Base-by-base conservation (phyloP, 1,284 basidiomycete species). In the Leccinum huronense region DNA sequence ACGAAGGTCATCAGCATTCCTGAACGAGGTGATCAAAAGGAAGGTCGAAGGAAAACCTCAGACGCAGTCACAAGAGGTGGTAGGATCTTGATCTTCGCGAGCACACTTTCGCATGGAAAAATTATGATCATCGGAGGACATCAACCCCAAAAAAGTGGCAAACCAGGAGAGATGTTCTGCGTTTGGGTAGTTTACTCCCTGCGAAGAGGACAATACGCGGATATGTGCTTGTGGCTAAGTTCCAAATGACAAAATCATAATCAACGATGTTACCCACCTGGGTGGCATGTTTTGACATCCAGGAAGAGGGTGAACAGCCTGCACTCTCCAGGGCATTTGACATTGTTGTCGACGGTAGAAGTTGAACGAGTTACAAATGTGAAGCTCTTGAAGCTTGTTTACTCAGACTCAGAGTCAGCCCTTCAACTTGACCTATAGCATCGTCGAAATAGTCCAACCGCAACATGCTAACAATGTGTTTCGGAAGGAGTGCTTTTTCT, bases 31-130 rank as follows among this genome's bases (percentile, higher is more conserved):
- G n/a, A 38, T 38, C 0, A n/a, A 10, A 60, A 59, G 4, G 36
- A 60, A 58, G 4, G 36, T 30, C 31, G 45, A 38, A 58, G 16
- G 73, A 82, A 65, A 48, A 94, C 94, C 85, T 98, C 95, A 51
- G 90, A 87, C 1, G 94, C 88, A 0, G 94, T 93, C 3, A 97
- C 95, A 2, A 98, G 80, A 11, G 95, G 95, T 11, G 95, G 95
- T 5, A 97, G 79, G 13, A 80, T 82, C 55, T 80, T 78, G 53
- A 97, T 86, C 78, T 93, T 94, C 16, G 77, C 75, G n/a, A 95
- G 80, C 1, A 95, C 91, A 65, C 90, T 93, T n/a, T 13, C 23
- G n/a, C 14, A 36, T 54, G 23, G 55, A 55, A 16, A 53, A 19
- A 31, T 59, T 38, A 61, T 11, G 51, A 58, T 23, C 51, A 53